These are phyloP conservation scores for Plasmodium vivax DNA, from an alignment of 169 alveolate species.

Conservation along the genomic window DNA sequence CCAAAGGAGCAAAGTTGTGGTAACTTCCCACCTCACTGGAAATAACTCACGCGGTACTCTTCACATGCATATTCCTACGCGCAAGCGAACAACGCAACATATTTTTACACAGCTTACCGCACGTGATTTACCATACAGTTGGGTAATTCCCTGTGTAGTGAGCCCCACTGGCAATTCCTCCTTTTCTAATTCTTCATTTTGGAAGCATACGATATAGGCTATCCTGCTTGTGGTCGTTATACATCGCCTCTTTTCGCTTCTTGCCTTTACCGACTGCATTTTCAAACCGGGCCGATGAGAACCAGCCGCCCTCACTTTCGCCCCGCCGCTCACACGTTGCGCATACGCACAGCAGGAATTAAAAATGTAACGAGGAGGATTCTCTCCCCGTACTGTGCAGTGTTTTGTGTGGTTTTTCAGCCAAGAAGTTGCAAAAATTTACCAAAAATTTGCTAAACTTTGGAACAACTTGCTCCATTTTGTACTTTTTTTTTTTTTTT, in stretches of 20 bases:
- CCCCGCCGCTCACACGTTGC: neutral
- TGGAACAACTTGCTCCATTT: neutral
- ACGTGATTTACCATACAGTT: neutral
- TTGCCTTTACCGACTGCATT: neutral
- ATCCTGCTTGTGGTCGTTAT: neutral
- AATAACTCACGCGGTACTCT: neutral
- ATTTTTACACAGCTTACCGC: neutral
- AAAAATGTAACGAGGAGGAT: neutral
- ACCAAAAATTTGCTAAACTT: too few species aligned
- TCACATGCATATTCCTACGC: neutral
- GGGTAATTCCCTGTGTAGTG: neutral
- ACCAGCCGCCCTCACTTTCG: neutral
- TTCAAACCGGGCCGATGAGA: neutral
- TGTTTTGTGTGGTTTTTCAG: neutral
- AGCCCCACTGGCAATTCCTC: neutral
- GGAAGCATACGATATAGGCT: neutral
- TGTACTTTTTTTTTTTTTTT: neutral
- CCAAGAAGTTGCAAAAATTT: too few species aligned
- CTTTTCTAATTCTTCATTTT: neutral
- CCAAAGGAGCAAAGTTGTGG: neutral
- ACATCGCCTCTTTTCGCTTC: neutral
- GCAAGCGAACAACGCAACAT: neutral
- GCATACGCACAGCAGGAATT: neutral
- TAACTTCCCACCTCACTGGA: neutral
- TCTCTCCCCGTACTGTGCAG: neutral